Base-by-base conservation (phyloP, 1,139 yeast species). In the Casaregolazyma lundiana region DNA sequence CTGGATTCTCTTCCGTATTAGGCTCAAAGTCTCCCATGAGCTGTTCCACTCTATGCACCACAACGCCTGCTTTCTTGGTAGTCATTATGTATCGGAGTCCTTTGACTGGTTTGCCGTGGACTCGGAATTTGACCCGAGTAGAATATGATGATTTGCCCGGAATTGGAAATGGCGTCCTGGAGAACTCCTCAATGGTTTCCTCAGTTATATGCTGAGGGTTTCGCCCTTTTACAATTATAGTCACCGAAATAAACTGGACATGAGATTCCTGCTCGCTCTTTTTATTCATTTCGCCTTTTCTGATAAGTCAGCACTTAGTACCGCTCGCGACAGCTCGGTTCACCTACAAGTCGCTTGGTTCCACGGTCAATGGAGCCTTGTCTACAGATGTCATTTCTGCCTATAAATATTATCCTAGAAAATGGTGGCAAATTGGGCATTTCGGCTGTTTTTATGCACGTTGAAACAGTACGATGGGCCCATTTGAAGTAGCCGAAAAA, bases 21-120 rank as follows among this genome's bases (percentile, higher is more conserved):
- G 97, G 97, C 11, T 96, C 92, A 63, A 83, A 89, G 5, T 94
- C 82, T 1, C 97, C 97, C 63, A 87, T 73, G 43, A 94, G 94
- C 65, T 88, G 96, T 57, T 87, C 95, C 43, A 82, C 70, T 66
- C 84, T 86, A 62, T 88, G 96, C 40, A 89, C 89, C 35, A 92
- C 77, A 53, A 90, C 84, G 32, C 96, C 96, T 2, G 89, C 80
- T 61, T 90, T 85, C 66, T 87, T 88, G 50, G 89, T 84, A 35
- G 80, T 80, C 65, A 88, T 96, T 55, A 86, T 76, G 66, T 89
- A 90, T 63, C 84, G 81, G 62, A 90, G 76, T 0, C 97, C 97
- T 4, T 97, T 88, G 57, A 90, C 84, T 56, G 89, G 87, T 62
- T 86, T 95, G 62, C 86, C 94, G 67, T 89, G 97, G 35, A 90